These are phyloP conservation scores for Lachnellula occidentalis DNA, from an alignment of 2,329 filamentous ascomycete species.

Conservation along the genomic window DNA sequence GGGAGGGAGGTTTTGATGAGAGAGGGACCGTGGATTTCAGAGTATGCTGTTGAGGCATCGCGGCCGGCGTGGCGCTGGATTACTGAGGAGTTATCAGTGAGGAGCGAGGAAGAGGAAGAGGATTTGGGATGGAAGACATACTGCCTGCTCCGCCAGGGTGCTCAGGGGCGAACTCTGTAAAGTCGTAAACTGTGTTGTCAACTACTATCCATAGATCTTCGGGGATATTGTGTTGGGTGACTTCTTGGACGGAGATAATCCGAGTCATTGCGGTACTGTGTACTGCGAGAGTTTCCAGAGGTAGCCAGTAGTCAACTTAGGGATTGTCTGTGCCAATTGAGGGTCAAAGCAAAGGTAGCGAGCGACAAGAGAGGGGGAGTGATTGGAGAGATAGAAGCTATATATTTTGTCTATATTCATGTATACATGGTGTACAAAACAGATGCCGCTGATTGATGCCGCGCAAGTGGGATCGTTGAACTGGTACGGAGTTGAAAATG, in stretches of 20 bases:
- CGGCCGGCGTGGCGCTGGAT: conserved; percentile 46
- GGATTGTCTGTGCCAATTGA: too few relatives aligned
- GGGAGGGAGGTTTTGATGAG: conserved; percentile 40
- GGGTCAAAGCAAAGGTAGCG: too few relatives aligned
- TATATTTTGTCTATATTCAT: not conserved
- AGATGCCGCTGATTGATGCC: too few relatives aligned
- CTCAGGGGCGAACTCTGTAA: conserved; percentile 59
- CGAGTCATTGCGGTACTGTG: conserved; percentile 15
- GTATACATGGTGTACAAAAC: conserved; percentile 13
- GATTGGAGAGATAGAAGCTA: not conserved
- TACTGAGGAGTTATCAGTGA: conserved; percentile 29
- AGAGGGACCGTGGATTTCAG: conserved; percentile 44
- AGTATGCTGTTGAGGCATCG: conserved; percentile 49
- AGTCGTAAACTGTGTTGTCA: conserved; percentile 61
- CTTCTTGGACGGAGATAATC: conserved; percentile 37
- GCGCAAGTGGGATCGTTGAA: not conserved
- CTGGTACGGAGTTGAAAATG: not conserved
- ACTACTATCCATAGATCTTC: conserved; percentile 62
- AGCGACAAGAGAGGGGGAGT: not conserved
- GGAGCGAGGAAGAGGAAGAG: not conserved
- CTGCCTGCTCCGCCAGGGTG: conserved; percentile 56
- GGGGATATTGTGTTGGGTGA: conserved; percentile 43
- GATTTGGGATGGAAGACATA: conserved; percentile 25
- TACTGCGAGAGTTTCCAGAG: too few relatives aligned
- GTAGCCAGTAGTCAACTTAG: too few relatives aligned